Percentiles rank a stretch among this genome's conserved stretches.
Conservation (phyloP, 108 stramenopile genomes). For the Epithemia pelagica region DNA sequence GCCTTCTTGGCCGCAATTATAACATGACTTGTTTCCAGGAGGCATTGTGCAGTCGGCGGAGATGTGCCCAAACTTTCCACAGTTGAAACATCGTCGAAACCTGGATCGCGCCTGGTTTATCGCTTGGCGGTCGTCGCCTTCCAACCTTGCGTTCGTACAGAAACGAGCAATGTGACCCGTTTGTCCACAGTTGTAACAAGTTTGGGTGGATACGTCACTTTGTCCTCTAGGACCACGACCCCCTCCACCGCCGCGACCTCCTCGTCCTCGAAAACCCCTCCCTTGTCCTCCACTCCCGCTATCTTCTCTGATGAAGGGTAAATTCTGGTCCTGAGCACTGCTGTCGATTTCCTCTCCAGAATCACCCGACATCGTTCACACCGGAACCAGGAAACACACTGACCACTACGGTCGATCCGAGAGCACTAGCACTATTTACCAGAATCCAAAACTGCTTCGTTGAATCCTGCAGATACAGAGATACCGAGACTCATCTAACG, state of each 20-base stretch:
- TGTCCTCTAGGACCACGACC: not conserved
- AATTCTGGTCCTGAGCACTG: no score
- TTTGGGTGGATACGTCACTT: conserved; percentile 33
- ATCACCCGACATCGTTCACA: no score
- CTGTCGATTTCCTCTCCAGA: not conserved
- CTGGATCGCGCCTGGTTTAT: conserved; percentile 43
- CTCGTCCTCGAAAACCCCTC: not conserved
- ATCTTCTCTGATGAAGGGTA: not conserved
- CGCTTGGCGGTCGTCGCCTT: conserved; percentile 43
- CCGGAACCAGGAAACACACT: no score
- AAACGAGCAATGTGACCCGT: conserved; percentile 26
- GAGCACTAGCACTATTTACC: no score
- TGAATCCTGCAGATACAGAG: no score
- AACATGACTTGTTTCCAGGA: conserved; percentile 67
- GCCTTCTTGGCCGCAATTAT: conserved; percentile 71
- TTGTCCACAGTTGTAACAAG: conserved; percentile 77
- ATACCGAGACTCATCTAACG: no score
- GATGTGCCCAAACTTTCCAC: conserved; percentile 68
- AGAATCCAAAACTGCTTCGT: no score
- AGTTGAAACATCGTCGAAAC: conserved; percentile 74
- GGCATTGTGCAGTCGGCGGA: conserved; percentile 59
- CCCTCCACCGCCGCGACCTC: not conserved
- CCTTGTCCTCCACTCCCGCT: not conserved
- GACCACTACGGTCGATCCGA: no score
- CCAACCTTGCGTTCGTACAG: conserved; percentile 44